Base-by-base conservation (phyloP, 1,284 basidiomycete genomes). In the Austroboletus novae-zelandiae region DNA sequence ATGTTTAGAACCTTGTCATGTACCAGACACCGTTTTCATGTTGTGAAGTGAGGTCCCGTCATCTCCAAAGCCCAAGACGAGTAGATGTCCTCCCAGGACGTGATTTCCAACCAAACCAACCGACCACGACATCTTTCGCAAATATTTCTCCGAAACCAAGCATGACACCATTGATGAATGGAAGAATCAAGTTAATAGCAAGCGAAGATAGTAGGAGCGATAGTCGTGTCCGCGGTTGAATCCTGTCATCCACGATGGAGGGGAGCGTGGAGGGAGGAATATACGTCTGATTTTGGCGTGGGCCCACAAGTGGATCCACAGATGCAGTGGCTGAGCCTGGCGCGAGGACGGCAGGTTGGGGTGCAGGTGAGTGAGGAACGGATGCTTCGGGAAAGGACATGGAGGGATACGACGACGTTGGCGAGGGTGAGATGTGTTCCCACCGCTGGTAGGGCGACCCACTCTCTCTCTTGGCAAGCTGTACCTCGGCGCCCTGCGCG, bases 111-210 rank as follows among this genome's bases (percentile, higher is more conserved):
- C 77, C 77, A 47, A 79, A 64, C 76, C 87, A 91, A 15, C 79
- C 76, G 45, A 86, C 77, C 17, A 97, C 73, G 14, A 93, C 79
- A 54, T 94, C 88, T 68, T 94, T 86, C 17, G 95, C 96, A 64
- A 98, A 95, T 51, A 99, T 94, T 72, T 99, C 96, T 23, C 96
- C 96, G 64, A 98, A 95, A 10, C 96, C 96, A 43, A 98, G 83
- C 93, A 98, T 97, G 61, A 98, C 90, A 27, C 96, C 96, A 65
- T 98, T 98, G 43, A 98, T 81, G 67, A 99, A 99, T 0, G 96
- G 96, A 39, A 98, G 76, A 2, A 94, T 71, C 52, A 99, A 71
- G 69, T 99, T 98, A 73, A 98, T 94, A 35, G 90, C 90, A 51
- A 98, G 68, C 9, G 90, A 86, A 5, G 94, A 90, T 40, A 90